Conservation (phyloP, 2,329 filamentous ascomycete genomes). For the Coleophoma eucalyptorum region DNA sequence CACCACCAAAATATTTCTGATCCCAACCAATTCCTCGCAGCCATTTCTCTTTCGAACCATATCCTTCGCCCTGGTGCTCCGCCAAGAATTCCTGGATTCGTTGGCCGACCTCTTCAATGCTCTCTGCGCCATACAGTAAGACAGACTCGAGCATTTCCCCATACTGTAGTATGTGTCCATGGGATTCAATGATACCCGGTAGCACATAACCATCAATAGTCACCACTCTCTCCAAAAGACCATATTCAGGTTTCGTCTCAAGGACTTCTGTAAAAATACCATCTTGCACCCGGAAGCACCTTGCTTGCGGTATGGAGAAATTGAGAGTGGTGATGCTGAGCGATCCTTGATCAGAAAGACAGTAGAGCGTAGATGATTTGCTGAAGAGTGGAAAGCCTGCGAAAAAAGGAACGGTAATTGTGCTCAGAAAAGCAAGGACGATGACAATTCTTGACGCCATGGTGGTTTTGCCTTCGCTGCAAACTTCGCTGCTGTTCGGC, state of each 20-base stretch:
- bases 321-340: slow-evolving; percentile 39
- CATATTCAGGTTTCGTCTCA: slow-evolving; percentile 21
- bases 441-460: not conserved
- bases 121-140: slow-evolving; percentile 56
- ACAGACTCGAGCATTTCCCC: slow-evolving; percentile 66
- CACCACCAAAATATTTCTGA: slow-evolving; percentile 56
- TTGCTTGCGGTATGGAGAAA: slow-evolving; percentile 31
- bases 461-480: not conserved
- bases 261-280: slow-evolving; percentile 49
- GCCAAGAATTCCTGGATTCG: slow-evolving; percentile 49
- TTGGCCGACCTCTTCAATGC: slow-evolving; percentile 48
- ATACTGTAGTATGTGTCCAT: slow-evolving; percentile 63
- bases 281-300: slow-evolving; percentile 52
- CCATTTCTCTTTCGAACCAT: slow-evolving; percentile 49
- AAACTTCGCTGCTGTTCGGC: too few species aligned
- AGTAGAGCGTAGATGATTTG: slow-evolving; percentile 14
- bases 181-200: slow-evolving; percentile 68
- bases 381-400: not conserved
- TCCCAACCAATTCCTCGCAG: slow-evolving; percentile 68
- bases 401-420: not conserved
- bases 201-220: slow-evolving; percentile 50
- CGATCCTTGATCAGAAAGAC: slow-evolving; percentile 27
- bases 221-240: slow-evolving; percentile 22
- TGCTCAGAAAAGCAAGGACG: not conserved
- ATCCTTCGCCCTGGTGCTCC: slow-evolving; percentile 45